Conservation (phyloP, 2,329 filamentous ascomycete genomes). For the Xylariaceae sp. region DNA sequence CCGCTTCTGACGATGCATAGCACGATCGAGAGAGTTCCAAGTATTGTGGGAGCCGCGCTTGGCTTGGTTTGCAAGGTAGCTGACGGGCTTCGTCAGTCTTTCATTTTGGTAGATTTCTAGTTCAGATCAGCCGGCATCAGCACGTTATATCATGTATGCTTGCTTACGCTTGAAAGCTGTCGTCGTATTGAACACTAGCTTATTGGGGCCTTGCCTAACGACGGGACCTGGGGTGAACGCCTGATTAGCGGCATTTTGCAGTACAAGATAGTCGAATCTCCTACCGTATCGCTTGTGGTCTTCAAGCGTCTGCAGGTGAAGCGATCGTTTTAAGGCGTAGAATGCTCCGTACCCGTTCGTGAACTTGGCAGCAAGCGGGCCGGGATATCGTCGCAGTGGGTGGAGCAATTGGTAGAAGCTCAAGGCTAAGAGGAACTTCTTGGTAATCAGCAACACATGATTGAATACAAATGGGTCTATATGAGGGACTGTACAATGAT, state of each 20-base stretch:
- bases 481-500: neutral
- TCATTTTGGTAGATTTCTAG: constrained; percentile 31
- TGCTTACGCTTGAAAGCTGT: constrained; percentile 25
- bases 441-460: neutral
- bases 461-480: too few relatives aligned
- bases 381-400: constrained; percentile 27
- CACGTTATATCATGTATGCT: neutral
- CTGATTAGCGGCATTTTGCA: neutral
- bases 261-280: neutral
- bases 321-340: constrained; percentile 20
- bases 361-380: constrained; percentile 28
- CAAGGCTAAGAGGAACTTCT: neutral
- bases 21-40: constrained; percentile 28
- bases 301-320: constrained; percentile 24
- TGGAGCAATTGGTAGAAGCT: constrained; percentile 22
- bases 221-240: constrained; percentile 22
- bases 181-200: constrained; percentile 31
- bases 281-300: constrained; percentile 28
- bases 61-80: constrained; percentile 25
- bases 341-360: constrained; percentile 31
- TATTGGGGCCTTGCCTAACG: constrained; percentile 30
- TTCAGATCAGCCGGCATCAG: neutral
- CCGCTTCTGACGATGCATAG: constrained; percentile 26
- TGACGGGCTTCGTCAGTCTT: constrained; percentile 26
- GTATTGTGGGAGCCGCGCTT: constrained; percentile 11